A percentile compares a stretch with the other conserved stretches of the same genome.
Conservation (phyloP, 140 eudicot species). For the Stevia rebaudiana region DNA sequence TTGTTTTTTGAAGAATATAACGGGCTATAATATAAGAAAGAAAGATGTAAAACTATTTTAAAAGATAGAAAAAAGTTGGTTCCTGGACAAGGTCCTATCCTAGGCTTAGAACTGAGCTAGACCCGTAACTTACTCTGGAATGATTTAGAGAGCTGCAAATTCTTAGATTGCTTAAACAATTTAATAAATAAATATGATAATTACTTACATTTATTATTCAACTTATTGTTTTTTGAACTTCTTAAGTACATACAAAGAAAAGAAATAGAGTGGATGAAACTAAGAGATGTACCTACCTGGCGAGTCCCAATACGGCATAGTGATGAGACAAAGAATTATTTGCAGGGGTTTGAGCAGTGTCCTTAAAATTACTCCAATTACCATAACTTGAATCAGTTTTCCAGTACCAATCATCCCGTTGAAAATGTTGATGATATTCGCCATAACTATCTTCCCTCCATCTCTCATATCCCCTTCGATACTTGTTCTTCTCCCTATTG, state of each 20-base stretch:
- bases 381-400: slow-evolving; percentile 52
- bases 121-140: too few species aligned
- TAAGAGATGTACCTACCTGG: slow-evolving; percentile 67
- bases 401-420: slow-evolving; percentile 96
- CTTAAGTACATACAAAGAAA: too few species aligned
- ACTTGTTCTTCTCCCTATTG: slow-evolving; percentile 74
- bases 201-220: too few species aligned
- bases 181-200: too few species aligned
- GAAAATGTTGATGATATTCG: slow-evolving; percentile 80
- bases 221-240: too few species aligned
- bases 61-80: too few species aligned
- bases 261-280: too few species aligned
- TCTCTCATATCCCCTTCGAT: slow-evolving; percentile 62
- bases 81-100: too few species aligned
- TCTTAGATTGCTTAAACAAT: too few species aligned
- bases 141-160: too few species aligned
- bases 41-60: too few species aligned
- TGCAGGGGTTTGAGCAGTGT: slow-evolving; percentile 42
- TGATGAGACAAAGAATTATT: slow-evolving; percentile 71
- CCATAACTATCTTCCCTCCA: slow-evolving; percentile 60
- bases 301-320: slow-evolving; percentile 87
- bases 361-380: slow-evolving; percentile 43
- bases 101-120: too few species aligned
- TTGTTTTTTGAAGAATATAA: neutral
- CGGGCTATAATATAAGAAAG: neutral